Evolutionary conservation across 345 rosid species (phyloP), one percentile per base, ranked within the genome.

Genomic region (Heritiera littoralis): DNA sequence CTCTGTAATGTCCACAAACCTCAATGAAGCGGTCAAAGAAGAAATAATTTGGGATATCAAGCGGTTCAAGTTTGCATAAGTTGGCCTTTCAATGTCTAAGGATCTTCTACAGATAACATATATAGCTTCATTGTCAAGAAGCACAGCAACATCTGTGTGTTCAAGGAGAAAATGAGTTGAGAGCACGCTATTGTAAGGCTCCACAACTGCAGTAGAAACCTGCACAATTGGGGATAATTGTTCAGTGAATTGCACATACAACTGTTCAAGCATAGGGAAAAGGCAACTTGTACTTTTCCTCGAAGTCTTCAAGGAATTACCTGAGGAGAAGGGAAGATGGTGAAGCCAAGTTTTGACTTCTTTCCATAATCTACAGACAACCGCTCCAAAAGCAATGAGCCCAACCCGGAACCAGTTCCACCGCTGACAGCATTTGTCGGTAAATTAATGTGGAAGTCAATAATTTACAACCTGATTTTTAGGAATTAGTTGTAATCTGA

Each of bases 121-220:
- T 69, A 93, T 93, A 58, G 95, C 97, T 83, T 93, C 97, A 67
- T 93, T 93, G 81, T 93, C 97, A 69, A 93, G 83, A 72, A 93
- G 91, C 83, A 91, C 92, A 3, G 89, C 85, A 9, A 91, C 97
- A 81, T 93, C 97, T 2, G 93, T 89, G 90, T 91, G 97, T 67
- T 93, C 95, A 35, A 93, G 92, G 55, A 93, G 94, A 46, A 95
- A 88, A 85, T 93, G 97, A 61, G 95, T 93, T 63, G 94, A 90
- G 10, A 93, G 92, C 48, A 93, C 95, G 40, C 95, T 89, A 60
- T 93, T 93, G 86, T 93, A 93, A 52, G 95, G 95, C 80, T 93
- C 97, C 46, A 93, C 97, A 69, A 93, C 93, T 9, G 94, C 92
- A 43, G 95, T 93, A 61, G 97, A 93, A 79, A 91, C 97, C 95